These are phyloP conservation scores for barrel medic (Medicago truncatula) DNA, from an alignment of 306 rosid species.

Conservation along the genomic window MtrunA17r5.0-ANR NC_053042.1:17370001-17370500, in stretches of 20 bases:
- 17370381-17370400: not conserved
- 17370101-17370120: no score
- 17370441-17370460: no score
- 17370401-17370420: no score
- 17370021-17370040: constrained; percentile 37
- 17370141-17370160: no score
- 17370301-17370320: constrained; percentile 53
- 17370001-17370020: constrained; percentile 72
- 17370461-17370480: no score
- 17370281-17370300: constrained; percentile 69
- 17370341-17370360: not conserved
- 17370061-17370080: not conserved
- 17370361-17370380: not conserved
- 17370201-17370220: not conserved
- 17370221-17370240: constrained; percentile 56
- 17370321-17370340: constrained; percentile 32
- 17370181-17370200: no score
- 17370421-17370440: no score
- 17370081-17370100: no score
- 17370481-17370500: no score
- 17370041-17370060: constrained; percentile 1
- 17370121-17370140: no score
- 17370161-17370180: no score
- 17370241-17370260: constrained; percentile 78
- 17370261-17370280: constrained; percentile 84